Conservation (phyloP, 768 basidiomycete species). For the Tylopilus balloui region DNA sequence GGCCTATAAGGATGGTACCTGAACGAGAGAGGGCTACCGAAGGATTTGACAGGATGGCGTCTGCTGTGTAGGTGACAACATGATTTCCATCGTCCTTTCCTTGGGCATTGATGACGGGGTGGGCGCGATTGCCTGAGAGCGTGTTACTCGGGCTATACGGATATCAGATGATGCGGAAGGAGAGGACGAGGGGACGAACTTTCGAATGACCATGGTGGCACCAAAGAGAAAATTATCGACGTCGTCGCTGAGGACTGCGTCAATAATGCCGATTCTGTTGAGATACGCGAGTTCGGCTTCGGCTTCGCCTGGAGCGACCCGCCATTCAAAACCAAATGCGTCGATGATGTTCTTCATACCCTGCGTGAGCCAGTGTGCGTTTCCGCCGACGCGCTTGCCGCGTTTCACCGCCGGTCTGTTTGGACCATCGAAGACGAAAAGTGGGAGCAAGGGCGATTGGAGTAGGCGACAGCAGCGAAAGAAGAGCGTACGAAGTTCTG, state of each 20-base stretch:
- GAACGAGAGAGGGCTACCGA: conserved; percentile 49
- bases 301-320: conserved; percentile 86
- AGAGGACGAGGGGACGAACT: conserved; percentile 41
- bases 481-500: conserved; percentile 77
- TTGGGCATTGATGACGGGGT: conserved; percentile 59
- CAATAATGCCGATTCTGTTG: conserved; percentile 76
- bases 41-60: conserved; percentile 40
- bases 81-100: conserved; percentile 76
- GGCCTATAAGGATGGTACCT: conserved; percentile 77
- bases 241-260: conserved; percentile 88
- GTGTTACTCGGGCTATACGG: conserved; percentile 58
- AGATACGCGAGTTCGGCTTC: conserved; percentile 91
- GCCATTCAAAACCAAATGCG: conserved; percentile 78
- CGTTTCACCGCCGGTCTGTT: conserved; percentile 78
- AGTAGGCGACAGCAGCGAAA: conserved; percentile 81
- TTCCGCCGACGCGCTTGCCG: conserved; percentile 63
- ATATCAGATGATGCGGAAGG: conserved; percentile 2
- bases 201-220: conserved; percentile 76
- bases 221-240: conserved; percentile 93
- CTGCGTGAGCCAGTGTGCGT: conserved; percentile 59
- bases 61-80: conserved; percentile 38
- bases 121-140: conserved; percentile 64
- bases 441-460: conserved; percentile 72
- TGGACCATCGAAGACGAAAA: conserved; percentile 92
- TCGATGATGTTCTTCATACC: conserved; percentile 78